Evolutionary conservation across 2,329 filamentous ascomycete genomes (phyloP).

Genomic region (Fusarium secorum): DNA sequence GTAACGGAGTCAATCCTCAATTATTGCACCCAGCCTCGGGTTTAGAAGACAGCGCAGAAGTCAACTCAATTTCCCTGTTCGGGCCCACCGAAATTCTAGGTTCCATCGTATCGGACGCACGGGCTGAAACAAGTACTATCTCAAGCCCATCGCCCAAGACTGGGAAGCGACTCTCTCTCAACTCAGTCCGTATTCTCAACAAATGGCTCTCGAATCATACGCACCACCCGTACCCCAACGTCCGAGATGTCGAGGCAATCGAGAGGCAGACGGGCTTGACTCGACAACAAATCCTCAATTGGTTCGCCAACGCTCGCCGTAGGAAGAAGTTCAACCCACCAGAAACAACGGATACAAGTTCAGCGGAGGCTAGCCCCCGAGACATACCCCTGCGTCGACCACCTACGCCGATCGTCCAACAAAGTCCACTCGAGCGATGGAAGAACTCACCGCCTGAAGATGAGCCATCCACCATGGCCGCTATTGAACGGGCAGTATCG

Average conservation of each 20-base stretch:
- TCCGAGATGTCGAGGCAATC: slow-evolving; percentile 79
- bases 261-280: slow-evolving; percentile 78
- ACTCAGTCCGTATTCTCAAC: slow-evolving; percentile 26
- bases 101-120: background rate
- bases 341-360: background rate
- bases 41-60: background rate
- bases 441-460: slow-evolving; percentile 45
- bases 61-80: rapidly evolving
- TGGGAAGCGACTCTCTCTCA: slow-evolving; percentile 25
- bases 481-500: slow-evolving; percentile 41
- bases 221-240: slow-evolving; percentile 82
- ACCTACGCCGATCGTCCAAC: slow-evolving; percentile 58
- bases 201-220: slow-evolving; percentile 76
- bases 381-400: background rate
- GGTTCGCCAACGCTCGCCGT: slow-evolving; percentile 85
- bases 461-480: slow-evolving; percentile 42
- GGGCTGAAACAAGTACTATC: background rate
- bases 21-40: background rate
- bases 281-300: slow-evolving; percentile 82
- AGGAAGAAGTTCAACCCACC: slow-evolving; percentile 65
- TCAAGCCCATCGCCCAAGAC: background rate
- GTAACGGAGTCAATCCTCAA: background rate
- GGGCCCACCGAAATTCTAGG: rapidly evolving
- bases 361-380: background rate
- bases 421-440: slow-evolving; percentile 46